These are phyloP conservation scores for Colletotrichum echinochloae DNA, from an alignment of 2,329 filamentous ascomycete genomes.

Conservation along the genomic window DNA sequence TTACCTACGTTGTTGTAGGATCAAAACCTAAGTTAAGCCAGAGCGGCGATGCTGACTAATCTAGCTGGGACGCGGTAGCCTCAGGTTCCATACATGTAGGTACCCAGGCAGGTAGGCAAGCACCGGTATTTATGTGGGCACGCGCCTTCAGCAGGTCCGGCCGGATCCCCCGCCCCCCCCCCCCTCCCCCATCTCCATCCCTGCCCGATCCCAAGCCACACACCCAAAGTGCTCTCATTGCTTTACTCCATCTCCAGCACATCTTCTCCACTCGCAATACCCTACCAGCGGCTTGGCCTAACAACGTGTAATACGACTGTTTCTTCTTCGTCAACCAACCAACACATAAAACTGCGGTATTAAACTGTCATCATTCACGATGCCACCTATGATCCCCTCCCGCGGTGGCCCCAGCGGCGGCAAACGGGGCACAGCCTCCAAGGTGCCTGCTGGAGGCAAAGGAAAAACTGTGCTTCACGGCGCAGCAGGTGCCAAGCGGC, in stretches of 20 bases:
- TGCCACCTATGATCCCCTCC: constrained; percentile 45
- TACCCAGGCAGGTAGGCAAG: no score
- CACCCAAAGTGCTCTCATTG: background rate
- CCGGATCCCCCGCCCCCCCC: no score
- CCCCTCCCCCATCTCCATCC: background rate
- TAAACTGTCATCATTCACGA: constrained; percentile 23
- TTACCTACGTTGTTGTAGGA: no score
- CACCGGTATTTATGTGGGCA: background rate
- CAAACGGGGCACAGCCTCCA: constrained; percentile 38
- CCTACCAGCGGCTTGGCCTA: background rate
- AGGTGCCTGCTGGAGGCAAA: constrained; percentile 14
- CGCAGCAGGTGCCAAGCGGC: constrained; percentile 45
- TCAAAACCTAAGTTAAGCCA: no score
- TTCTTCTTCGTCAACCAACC: background rate
- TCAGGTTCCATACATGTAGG: no score
- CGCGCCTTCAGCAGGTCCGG: background rate
- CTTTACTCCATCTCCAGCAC: background rate
- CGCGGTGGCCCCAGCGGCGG: constrained; percentile 48
- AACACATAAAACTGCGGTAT: background rate
- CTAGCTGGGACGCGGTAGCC: no score
- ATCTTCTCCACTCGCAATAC: background rate
- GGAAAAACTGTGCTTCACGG: constrained; percentile 44
- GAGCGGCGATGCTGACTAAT: no score
- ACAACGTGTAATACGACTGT: background rate
- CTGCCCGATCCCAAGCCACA: background rate